Percentiles rank a stretch among this genome's conserved stretches.
Conservation (phyloP, 345 rosid genomes). For the Bruguiera gymnorhiza region DNA sequence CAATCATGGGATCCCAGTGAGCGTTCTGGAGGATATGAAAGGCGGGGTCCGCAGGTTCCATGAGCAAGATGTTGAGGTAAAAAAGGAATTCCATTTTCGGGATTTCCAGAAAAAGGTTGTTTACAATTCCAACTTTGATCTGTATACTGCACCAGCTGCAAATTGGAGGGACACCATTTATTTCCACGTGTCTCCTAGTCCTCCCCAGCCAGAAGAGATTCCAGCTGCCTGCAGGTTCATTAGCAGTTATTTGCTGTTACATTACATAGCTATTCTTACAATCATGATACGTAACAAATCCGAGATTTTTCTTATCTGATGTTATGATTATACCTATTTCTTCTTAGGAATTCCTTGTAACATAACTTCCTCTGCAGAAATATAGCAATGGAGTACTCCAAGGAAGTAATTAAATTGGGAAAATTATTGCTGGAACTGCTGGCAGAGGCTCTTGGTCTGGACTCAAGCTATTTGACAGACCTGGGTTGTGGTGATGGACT, state of each 20-base stretch:
- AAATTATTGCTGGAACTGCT: constrained; percentile 6
- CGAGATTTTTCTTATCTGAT: background rate
- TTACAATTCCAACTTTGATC: constrained; percentile 17
- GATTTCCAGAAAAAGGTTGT: constrained; percentile 11
- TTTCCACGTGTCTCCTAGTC: constrained; percentile 15
- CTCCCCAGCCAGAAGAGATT: constrained; percentile 15
- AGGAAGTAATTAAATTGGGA: constrained; percentile 4
- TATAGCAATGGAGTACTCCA: constrained; percentile 11
- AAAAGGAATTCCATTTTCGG: constrained; percentile 11
- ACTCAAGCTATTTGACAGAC: constrained; percentile 4
- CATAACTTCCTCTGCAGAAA: constrained; percentile 12
- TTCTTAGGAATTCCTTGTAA: too few species aligned
- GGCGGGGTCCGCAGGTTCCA: constrained; percentile 11
- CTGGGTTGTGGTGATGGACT: constrained; percentile 15
- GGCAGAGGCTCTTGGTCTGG: constrained; percentile 17
- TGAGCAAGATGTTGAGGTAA: constrained; percentile 20
- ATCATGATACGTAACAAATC: too few species aligned
- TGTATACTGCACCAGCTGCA: constrained; percentile 3
- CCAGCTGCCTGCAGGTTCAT: constrained; percentile 15
- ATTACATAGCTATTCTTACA: too few species aligned
- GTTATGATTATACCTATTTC: background rate
- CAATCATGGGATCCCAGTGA: constrained; percentile 17
- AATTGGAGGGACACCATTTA: constrained; percentile 18
- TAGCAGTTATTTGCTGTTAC: background rate
- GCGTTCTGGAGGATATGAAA: constrained; percentile 16